Percentiles rank a stretch among this genome's conserved stretches.
Conservation (phyloP, 1,284 basidiomycete genomes). For the Sporisorium scitamineum region DNA sequence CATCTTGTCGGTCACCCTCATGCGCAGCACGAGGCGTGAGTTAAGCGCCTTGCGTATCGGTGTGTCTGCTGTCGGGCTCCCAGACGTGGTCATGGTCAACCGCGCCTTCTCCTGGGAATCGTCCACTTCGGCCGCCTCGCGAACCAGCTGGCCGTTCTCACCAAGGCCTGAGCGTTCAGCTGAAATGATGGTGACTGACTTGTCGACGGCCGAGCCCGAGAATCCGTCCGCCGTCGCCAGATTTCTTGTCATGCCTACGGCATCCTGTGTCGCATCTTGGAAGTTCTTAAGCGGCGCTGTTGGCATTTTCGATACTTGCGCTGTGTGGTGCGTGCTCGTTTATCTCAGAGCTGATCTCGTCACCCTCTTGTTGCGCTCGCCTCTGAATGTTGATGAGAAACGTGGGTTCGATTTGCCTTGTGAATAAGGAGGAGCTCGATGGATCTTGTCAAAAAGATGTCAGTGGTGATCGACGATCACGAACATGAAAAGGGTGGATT, state of each 20-base stretch:
- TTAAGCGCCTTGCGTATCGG: conserved; percentile 44
- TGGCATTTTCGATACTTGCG: conserved; percentile 22
- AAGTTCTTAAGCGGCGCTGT: conserved; percentile 32
- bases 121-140: conserved; percentile 39
- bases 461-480: neutral
- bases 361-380: neutral
- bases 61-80: conserved; percentile 16
- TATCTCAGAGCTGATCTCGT: neutral
- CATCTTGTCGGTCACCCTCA: conserved; percentile 57
- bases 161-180: conserved; percentile 42
- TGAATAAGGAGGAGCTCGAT: neutral
- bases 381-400: neutral
- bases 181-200: conserved; percentile 24
- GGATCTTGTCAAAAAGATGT: neutral
- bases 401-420: neutral
- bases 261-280: conserved; percentile 47
- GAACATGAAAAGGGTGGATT: neutral
- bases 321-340: neutral
- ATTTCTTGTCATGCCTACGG: conserved; percentile 37
- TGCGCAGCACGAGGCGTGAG: conserved; percentile 42
- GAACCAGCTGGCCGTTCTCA: conserved; percentile 28
- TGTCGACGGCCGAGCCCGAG: conserved; percentile 40
- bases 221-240: conserved; percentile 29
- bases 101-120: conserved; percentile 24
- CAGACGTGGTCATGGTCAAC: conserved; percentile 30